A percentile compares a stretch with the other conserved stretches of the same genome.
Evolutionary conservation across 2,329 filamentous ascomycete genomes (phyloP).

Genomic region (Aureobasidium uvarum): DNA sequence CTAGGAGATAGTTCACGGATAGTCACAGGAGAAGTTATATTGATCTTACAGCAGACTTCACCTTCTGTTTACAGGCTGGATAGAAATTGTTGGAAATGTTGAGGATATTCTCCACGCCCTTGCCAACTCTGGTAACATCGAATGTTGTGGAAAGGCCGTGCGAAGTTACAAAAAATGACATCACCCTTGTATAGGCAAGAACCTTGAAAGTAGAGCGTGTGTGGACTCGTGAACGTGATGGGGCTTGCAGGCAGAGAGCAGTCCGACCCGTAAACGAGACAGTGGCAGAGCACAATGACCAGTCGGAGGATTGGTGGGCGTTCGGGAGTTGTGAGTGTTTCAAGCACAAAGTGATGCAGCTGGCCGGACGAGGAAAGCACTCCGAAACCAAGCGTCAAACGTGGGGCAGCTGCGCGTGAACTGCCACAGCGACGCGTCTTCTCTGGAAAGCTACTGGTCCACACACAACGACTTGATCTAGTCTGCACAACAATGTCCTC

Average conservation of each 20-base stretch:
- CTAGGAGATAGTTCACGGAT: background rate
- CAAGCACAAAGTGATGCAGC: slow-evolving; percentile 2
- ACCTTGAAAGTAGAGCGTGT: background rate
- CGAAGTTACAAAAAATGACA: slow-evolving; percentile 6
- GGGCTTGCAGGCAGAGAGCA: background rate
- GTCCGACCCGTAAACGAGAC: background rate
- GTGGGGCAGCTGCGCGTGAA: slow-evolving; percentile 18
- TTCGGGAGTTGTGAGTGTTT: background rate
- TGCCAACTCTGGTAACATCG: slow-evolving; percentile 13
- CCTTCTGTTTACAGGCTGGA: background rate
- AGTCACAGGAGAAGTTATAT: background rate
- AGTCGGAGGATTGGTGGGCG: background rate
- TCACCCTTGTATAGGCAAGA: slow-evolving; percentile 5
- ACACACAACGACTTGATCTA: background rate
- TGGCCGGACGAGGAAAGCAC: slow-evolving; percentile 1
- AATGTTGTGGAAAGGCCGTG: slow-evolving; percentile 1
- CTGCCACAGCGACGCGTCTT: slow-evolving; percentile 12
- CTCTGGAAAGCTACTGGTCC: background rate
- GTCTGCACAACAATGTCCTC: slow-evolving; percentile 11
- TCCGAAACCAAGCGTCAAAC: slow-evolving; percentile 5
- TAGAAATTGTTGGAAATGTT: slow-evolving; percentile 22
- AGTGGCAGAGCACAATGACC: background rate
- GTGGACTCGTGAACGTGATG: background rate
- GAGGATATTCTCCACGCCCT: slow-evolving; percentile 16
- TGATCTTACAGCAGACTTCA: slow-evolving; percentile 1